Evolutionary conservation across 202 grass and related monocot species (phyloP).

Genomic region (Setaria viridis): DNA sequence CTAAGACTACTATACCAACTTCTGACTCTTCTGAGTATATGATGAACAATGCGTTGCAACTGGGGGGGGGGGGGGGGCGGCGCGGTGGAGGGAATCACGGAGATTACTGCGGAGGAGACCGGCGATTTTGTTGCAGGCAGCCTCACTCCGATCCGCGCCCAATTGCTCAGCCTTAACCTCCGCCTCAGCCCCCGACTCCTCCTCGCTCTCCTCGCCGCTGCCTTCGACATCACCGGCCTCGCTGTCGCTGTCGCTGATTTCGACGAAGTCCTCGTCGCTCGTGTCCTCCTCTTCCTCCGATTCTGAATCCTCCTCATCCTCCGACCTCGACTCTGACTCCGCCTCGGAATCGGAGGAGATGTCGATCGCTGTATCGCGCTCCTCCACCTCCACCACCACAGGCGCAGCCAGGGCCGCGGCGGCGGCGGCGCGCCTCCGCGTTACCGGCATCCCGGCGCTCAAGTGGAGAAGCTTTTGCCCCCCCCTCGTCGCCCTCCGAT

Average conservation of each 20-base stretch:
- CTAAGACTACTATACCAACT: not conserved
- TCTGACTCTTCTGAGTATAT: not conserved
- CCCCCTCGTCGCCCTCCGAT: not conserved
- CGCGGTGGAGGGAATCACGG: not conserved
- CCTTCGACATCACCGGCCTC: constrained; percentile 34
- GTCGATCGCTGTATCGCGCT: constrained; percentile 33
- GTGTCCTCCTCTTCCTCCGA: constrained; percentile 20
- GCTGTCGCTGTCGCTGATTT: constrained; percentile 45
- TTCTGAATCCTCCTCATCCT: constrained; percentile 49
- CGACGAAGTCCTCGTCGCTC: constrained; percentile 55
- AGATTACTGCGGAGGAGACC: constrained; percentile 56
- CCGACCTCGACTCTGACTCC: constrained; percentile 32
- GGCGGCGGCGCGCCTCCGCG: constrained; percentile 34
- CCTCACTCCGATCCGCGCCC: constrained; percentile 42
- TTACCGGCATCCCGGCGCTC: constrained; percentile 46
- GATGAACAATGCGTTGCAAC: not conserved
- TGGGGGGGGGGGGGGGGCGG: too few species aligned
- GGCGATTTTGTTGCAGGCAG: constrained; percentile 55
- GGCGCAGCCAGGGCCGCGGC: not conserved
- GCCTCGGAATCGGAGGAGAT: constrained; percentile 66
- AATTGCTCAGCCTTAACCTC: constrained; percentile 18
- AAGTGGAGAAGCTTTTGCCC: not conserved
- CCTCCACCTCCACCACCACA: constrained; percentile 9
- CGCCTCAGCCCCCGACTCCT: constrained; percentile 23
- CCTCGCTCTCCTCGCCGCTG: constrained; percentile 31